A percentile compares a stretch with the other conserved stretches of the same genome.
Evolutionary conservation across 495 filamentous ascomycete species (phyloP).

Genomic region (Annulohypoxylon stygium): DNA sequence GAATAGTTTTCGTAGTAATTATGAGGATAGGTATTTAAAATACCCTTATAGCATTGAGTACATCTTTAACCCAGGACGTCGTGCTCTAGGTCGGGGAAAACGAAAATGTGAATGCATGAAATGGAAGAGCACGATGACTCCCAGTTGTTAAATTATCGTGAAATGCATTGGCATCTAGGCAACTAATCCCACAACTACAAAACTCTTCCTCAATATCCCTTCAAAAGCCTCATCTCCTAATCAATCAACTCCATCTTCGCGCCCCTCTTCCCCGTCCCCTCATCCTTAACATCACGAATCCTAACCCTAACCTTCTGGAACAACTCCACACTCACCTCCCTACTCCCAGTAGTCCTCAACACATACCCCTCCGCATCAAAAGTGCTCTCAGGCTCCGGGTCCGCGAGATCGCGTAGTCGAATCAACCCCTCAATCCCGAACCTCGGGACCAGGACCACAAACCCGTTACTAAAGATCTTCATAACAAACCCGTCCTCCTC

Average conservation of each 20-base stretch:
- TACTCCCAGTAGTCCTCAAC: constrained; percentile 68
- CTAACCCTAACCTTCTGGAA: constrained; percentile 91
- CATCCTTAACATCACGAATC: constrained; percentile 92
- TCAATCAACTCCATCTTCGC: constrained; percentile 76
- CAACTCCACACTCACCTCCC: constrained; percentile 75
- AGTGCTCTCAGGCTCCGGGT: constrained; percentile 77
- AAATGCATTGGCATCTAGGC: not conserved
- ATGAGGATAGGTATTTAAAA: too few relatives aligned
- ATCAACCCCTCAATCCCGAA: constrained; percentile 97
- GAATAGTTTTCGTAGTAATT: too few relatives aligned
- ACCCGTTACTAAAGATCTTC: constrained; percentile 96
- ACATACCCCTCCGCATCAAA: constrained; percentile 89
- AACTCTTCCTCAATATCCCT: not conserved
- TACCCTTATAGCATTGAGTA: too few relatives aligned
- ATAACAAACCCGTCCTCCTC: constrained; percentile 95
- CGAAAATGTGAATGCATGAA: not conserved
- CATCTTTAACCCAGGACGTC: too few relatives aligned
- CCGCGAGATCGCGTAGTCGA: constrained; percentile 82
- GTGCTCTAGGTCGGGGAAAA: not conserved
- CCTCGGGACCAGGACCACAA: constrained; percentile 93
- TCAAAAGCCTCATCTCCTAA: not conserved
- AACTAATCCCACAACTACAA: not conserved
- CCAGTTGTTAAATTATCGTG: not conserved
- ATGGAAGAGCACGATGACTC: too few relatives aligned
- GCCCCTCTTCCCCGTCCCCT: constrained; percentile 92